Percentiles rank a stretch among this genome's conserved stretches.
phyloP scores from a whole-genome alignment of 768 basidiomycete genomes.

The Suillus bovinus region DNA sequence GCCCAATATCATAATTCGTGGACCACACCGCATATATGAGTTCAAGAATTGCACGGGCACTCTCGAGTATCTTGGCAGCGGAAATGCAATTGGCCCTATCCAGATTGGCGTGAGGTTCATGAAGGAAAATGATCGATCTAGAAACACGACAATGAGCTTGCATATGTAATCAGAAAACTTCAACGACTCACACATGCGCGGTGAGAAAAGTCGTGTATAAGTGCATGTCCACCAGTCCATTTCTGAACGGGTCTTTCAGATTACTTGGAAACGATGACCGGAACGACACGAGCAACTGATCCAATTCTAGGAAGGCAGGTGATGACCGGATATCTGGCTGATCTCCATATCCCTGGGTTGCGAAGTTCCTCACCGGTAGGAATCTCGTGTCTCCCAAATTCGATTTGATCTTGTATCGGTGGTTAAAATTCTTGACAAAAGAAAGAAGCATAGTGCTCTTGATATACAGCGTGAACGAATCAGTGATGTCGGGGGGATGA shows the following conservation, averaged over 20 bases:
- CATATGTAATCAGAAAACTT: slow-evolving; percentile 7
- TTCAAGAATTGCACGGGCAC: slow-evolving; percentile 67
- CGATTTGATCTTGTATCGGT: slow-evolving; percentile 61
- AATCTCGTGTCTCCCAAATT: slow-evolving; percentile 58
- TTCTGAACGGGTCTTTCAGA: slow-evolving; percentile 51
- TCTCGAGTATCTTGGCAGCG: slow-evolving; percentile 64
- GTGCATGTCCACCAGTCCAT: slow-evolving; percentile 58
- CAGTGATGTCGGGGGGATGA: slow-evolving; percentile 63
- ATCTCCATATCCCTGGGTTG: slow-evolving; percentile 31
- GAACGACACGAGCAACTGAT: slow-evolving; percentile 57
- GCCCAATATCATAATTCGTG: slow-evolving; percentile 71
- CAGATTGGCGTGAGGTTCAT: slow-evolving; percentile 74
- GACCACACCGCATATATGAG: slow-evolving; percentile 65
- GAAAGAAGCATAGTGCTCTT: slow-evolving; percentile 69
- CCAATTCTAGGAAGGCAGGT: slow-evolving; percentile 63
- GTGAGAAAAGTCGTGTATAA: slow-evolving; percentile 44
- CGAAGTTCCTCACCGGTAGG: slow-evolving; percentile 36
- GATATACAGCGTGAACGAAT: slow-evolving; percentile 71
- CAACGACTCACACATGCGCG: slow-evolving; percentile 32
- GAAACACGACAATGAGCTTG: slow-evolving; percentile 27
- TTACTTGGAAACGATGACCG: slow-evolving; percentile 57
- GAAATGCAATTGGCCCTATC: slow-evolving; percentile 61
- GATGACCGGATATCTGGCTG: slow-evolving; percentile 60
- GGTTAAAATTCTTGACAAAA: slow-evolving; percentile 61
- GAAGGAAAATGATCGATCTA: slow-evolving; percentile 69